Conservation (phyloP, 257 asterid species). For the Nicotiana noctiflora region DNA sequence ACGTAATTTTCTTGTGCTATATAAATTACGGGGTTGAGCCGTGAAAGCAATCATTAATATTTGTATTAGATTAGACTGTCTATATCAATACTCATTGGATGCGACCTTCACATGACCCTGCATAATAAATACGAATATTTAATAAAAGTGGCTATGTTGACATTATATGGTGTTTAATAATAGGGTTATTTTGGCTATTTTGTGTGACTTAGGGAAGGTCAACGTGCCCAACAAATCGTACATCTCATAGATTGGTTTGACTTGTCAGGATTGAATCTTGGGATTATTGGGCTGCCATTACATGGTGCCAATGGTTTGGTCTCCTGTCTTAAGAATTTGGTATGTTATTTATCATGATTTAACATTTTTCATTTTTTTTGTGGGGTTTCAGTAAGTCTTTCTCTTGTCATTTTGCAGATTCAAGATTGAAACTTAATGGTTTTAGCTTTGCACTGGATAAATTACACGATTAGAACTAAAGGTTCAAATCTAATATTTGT, state of each 20-base stretch:
- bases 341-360: background rate
- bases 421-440: no score
- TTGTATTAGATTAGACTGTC: no score
- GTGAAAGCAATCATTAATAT: fast-evolving
- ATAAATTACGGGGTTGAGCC: no score
- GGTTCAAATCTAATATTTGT: no score
- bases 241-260: background rate
- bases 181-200: background rate
- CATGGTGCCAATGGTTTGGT: background rate
- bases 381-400: background rate
- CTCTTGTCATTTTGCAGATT: background rate
- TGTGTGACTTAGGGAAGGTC: background rate
- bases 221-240: background rate
- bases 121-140: no score
- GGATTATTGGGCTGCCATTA: background rate
- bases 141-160: background rate
- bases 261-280: background rate
- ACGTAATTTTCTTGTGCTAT: no score
- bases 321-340: no score
- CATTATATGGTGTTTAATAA: background rate
- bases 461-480: no score
- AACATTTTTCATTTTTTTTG: background rate
- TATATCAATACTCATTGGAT: no score
- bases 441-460: no score
- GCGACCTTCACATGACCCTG: no score